Conservation (phyloP, 2,329 filamentous ascomycete genomes). For the Corinectria fuckeliana region DNA sequence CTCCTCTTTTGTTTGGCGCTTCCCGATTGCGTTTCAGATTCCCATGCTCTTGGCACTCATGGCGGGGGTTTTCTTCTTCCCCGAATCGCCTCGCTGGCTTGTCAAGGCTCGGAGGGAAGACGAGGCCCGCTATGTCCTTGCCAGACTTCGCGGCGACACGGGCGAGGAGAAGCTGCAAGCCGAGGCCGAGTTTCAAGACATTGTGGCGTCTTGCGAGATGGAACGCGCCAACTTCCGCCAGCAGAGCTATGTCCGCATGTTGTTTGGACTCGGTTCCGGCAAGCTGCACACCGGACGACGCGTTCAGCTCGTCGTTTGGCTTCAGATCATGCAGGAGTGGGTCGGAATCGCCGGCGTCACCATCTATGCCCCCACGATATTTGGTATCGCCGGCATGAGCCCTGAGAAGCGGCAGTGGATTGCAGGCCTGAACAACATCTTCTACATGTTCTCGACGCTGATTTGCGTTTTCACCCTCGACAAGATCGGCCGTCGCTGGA, state of each 20-base stretch:
- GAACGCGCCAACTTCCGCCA: too few relatives aligned
- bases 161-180: conserved; percentile 59
- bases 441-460: background rate
- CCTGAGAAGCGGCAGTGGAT: background rate
- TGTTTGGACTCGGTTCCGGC: conserved; percentile 69
- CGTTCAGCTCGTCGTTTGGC: conserved; percentile 71
- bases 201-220: conserved; percentile 55
- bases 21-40: conserved; percentile 75
- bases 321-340: conserved; percentile 6
- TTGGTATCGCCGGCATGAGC: background rate
- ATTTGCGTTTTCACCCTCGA: conserved; percentile 53
- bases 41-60: conserved; percentile 63
- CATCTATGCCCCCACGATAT: background rate
- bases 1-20: conserved; percentile 69
- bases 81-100: conserved; percentile 72
- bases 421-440: too few relatives aligned
- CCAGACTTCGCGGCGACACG: conserved; percentile 65
- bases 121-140: conserved; percentile 71
- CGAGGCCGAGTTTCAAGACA: conserved; percentile 68
- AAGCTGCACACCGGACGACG: conserved; percentile 71
- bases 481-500: conserved; percentile 44
- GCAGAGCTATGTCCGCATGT: conserved; percentile 69
- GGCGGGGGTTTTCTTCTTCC: conserved; percentile 69
- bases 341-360: background rate
- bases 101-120: conserved; percentile 70